Base-by-base conservation (phyloP, 495 filamentous ascomycete genomes). In the Penicilliopsis zonata region DNA sequence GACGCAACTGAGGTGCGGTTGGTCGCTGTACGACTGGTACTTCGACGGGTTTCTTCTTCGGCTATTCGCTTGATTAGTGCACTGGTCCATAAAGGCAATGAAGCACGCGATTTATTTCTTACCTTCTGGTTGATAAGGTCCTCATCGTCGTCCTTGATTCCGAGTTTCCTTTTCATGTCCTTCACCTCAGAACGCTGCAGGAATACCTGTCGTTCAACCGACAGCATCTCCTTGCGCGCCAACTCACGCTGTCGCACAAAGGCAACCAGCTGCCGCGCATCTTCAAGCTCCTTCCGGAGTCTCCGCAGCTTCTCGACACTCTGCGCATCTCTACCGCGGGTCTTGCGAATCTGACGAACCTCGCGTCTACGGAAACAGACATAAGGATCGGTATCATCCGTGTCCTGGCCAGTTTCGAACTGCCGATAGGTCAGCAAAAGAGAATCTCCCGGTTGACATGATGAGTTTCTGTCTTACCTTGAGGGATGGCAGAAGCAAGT, bases 281-380 rank as follows among this genome's bases (percentile, higher is more conserved):
- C 82, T 61, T 96, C 92, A 24, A 95, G 59, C 55, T 98, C 92
- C 50, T 80, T 86, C 38, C 90, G 75, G 42, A 98, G 64, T 45
- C 80, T 80, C 62, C 86, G 86, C 40, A 98, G 70, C 54, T 94
- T 96, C 46, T 98, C 90, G 32, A 79, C 82, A 43, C 84, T 87
- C 49, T 94, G 87, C 12, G 83, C 82, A 65, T 96, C 92, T 46
- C 90, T 72, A 28, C 85, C 82, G 47, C 90, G 78, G 19, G 90
- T 98, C 61, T 95, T 96, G 42, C 90, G 79, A 30, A 84, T 84
- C 53, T 90, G 84, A 24, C 90, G 83, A 20, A 93, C 83, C 54
- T 98, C 90, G 27, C 92, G 82, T 34, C 92, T 81, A 39, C 90
- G 78, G 72, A 98, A 98, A 62, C 90, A 98, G 52, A 98, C 87